phyloP scores from a whole-genome alignment of 805 yeast genomes.

The Komagataella ulmi region DNA sequence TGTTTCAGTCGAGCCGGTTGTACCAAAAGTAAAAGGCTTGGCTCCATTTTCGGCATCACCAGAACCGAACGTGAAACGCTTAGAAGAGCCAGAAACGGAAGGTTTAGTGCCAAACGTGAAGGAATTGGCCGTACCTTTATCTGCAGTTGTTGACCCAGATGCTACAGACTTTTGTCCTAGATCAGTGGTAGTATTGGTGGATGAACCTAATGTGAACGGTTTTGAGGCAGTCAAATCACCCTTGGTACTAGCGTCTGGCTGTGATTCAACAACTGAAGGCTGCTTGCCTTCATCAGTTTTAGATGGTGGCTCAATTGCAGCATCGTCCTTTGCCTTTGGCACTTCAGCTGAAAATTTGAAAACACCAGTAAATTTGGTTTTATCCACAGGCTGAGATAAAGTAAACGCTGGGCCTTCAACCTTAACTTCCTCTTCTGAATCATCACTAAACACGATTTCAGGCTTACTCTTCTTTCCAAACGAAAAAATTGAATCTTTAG shows the following conservation, averaged over 20 bases:
- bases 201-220: constrained; percentile 14
- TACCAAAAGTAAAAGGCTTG: constrained; percentile 10
- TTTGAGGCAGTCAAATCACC: constrained; percentile 5
- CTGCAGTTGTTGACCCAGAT: not conserved
- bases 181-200: constrained; percentile 2
- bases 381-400: constrained; percentile 23
- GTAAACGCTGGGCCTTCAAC: constrained; percentile 65
- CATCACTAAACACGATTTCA: constrained; percentile 23
- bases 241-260: not conserved
- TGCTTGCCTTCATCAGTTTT: not conserved
- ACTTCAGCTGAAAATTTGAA: constrained; percentile 13
- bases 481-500: constrained; percentile 35
- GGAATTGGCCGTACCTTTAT: constrained; percentile 7
- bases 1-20: constrained; percentile 7
- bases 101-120: constrained; percentile 13
- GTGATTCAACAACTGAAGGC: not conserved
- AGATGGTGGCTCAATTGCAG: not conserved
- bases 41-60: not conserved
- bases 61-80: constrained; percentile 8
- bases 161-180: not conserved
- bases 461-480: constrained; percentile 23
- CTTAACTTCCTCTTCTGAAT: constrained; percentile 48
- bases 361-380: constrained; percentile 11
- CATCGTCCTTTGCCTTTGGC: constrained; percentile 6
- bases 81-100: not conserved